Evolutionary conservation across 2,329 filamentous ascomycete genomes (phyloP), one percentile per base, ranked within the genome.

Genomic region (Fusarium phyllophilum): DNA sequence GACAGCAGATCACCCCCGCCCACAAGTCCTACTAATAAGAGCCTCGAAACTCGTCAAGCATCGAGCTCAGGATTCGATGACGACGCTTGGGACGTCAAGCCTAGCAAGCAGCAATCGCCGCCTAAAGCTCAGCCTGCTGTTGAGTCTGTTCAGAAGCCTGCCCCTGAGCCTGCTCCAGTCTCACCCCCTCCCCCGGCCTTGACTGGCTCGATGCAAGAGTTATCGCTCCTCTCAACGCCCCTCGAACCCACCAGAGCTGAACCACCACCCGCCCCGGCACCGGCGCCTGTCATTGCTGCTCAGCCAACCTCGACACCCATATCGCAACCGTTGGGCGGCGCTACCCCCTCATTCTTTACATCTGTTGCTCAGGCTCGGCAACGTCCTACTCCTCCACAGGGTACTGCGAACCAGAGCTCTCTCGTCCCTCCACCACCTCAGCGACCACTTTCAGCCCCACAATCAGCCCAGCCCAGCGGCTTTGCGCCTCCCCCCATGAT

Each of bases 81-180:
- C 79, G 94, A 98, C 85, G 96, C 96, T 14, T 99, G 96, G 96
- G 94, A 97, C 78, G 92, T 97, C 56, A 98, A 98, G 84, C 94
- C 94, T 24, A 89, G 92, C 20, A 92, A 91, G 79, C 89, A 91
- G 72, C 82, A 77, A 58, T 68, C 74, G 36, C 66, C 74, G 33
- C 56, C 66, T 73, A 81, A 66, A 70, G 61, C 63, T 44, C 66
- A 63, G 24, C 52, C 64, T 24, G 34, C 67, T 38, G 63, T 31
- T 45, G 72, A 73, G 51, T 34, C 77, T 29, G 62, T 65, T 29
- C 57, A 76, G 20, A 72, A 75, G 57, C 67, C 86, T 36, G 66
- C 70, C 26, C 36, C 70, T 17, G 70, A 74, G 51, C 66, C 76
- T 14, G n/a, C 69, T 20, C 39, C 75, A 33, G 39, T 62, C 17